phyloP scores from a whole-genome alignment of 2,329 filamentous ascomycete species.

The Botrytis paeoniae region DNA sequence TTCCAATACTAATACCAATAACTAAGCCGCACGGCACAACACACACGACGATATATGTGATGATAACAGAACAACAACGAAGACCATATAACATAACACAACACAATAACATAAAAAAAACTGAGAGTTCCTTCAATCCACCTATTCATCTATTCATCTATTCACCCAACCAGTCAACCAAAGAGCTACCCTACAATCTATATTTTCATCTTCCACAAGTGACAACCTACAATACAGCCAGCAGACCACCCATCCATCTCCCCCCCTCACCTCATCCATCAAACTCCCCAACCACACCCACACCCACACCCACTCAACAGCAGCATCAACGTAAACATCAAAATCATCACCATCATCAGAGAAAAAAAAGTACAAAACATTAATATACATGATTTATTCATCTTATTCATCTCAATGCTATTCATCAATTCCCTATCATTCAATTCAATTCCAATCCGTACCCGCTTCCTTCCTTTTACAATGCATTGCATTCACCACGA shows the following conservation, averaged over 20 bases:
- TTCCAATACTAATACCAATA: not conserved
- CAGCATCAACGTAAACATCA: not conserved
- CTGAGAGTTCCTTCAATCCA: not conserved
- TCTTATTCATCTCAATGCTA: slow-evolving; percentile 7
- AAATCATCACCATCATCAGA: not conserved
- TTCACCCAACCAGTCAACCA: not conserved
- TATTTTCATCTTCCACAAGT: not conserved
- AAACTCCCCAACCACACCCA: not conserved
- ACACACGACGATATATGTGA: no score
- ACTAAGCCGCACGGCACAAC: no score
- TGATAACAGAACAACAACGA: not conserved
- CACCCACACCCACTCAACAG: not conserved
- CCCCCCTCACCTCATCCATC: not conserved
- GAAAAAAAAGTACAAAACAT: not conserved
- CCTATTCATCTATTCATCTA: not conserved
- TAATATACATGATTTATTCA: slow-evolving; percentile 14
- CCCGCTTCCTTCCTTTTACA: not conserved
- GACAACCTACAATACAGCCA: not conserved
- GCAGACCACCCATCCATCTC: not conserved
- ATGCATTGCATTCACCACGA: not conserved
- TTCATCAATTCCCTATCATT: slow-evolving; percentile 11
- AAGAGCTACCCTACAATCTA: not conserved
- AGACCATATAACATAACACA: not conserved
- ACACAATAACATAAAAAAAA: not conserved
- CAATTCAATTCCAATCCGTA: not conserved